Evolutionary conservation across 2,329 filamentous ascomycete genomes (phyloP).

Genomic region (Curvularia sp.): DNA sequence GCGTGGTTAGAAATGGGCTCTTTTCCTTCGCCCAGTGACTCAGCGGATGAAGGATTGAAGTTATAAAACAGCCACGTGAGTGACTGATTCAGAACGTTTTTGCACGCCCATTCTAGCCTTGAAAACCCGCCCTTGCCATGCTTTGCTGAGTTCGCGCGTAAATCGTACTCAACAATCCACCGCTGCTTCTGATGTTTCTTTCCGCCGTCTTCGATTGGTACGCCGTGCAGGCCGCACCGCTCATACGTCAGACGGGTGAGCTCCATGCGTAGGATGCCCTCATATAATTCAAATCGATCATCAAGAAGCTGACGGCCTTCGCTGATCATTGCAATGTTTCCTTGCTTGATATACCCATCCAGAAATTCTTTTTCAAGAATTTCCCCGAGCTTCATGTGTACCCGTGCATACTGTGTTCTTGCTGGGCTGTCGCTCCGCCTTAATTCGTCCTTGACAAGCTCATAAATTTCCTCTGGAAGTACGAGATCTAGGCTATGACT

Average conservation of each 20-base stretch:
- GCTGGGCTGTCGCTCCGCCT: conserved; percentile 44
- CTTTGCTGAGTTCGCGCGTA: conserved; percentile 77
- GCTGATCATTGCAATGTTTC: conserved; percentile 83
- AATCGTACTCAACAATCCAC: conserved; percentile 80
- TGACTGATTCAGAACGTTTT: conserved; percentile 73
- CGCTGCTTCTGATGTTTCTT: conserved; percentile 71
- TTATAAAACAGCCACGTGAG: conserved; percentile 82
- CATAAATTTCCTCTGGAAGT: conserved; percentile 69
- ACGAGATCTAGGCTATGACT: conserved; percentile 75
- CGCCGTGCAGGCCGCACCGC: conserved; percentile 78
- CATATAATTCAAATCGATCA: conserved; percentile 72
- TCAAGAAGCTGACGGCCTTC: conserved; percentile 74
- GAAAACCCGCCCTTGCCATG: conserved; percentile 85
- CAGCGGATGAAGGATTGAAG: conserved; percentile 43
- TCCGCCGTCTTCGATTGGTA: conserved; percentile 64
- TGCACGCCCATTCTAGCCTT: conserved; percentile 76
- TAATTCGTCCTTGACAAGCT: conserved; percentile 62
- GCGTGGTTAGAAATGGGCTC: conserved; percentile 41
- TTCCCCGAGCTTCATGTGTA: conserved; percentile 75
- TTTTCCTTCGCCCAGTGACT: conserved; percentile 34
- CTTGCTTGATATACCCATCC: conserved; percentile 81
- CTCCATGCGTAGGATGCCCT: conserved; percentile 76
- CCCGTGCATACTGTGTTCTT: conserved; percentile 66
- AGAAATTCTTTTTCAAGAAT: conserved; percentile 80
- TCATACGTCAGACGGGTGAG: conserved; percentile 85